phyloP scores from a whole-genome alignment of 1,284 basidiomycete genomes.

The Leccinum pachyderme region DNA sequence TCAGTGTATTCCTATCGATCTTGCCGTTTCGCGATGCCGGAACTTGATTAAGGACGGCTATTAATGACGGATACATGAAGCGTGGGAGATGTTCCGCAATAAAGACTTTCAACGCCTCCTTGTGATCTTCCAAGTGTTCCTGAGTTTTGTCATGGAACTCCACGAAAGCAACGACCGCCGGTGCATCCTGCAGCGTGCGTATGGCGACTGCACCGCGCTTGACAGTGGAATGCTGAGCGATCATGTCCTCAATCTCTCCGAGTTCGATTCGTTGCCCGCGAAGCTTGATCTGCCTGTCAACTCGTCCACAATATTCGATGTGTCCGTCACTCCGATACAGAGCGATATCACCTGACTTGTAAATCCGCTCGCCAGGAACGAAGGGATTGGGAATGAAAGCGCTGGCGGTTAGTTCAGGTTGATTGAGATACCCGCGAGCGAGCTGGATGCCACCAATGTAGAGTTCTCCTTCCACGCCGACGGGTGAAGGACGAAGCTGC shows the following conservation, averaged over 20 bases:
- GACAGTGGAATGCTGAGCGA: slow-evolving; percentile 22
- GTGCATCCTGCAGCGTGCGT: slow-evolving; percentile 26
- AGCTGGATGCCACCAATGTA: slow-evolving; percentile 34
- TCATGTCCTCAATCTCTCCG: slow-evolving; percentile 31
- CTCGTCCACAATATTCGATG: slow-evolving; percentile 32
- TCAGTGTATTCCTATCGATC: slow-evolving; percentile 29
- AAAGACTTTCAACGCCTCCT: slow-evolving; percentile 27
- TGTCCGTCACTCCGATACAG: slow-evolving; percentile 27
- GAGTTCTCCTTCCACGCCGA: slow-evolving; percentile 33
- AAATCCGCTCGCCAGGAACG: slow-evolving; percentile 25
- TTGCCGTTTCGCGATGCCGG: slow-evolving; percentile 28
- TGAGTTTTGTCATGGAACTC: slow-evolving; percentile 20
- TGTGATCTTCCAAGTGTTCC: slow-evolving; percentile 20
- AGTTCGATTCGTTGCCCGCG: slow-evolving; percentile 34
- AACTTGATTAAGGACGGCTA: slow-evolving; percentile 23
- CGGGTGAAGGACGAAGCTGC: slow-evolving; percentile 27
- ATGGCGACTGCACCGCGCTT: slow-evolving; percentile 24
- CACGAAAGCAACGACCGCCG: slow-evolving; percentile 31
- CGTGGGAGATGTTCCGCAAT: slow-evolving; percentile 30
- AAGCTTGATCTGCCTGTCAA: slow-evolving; percentile 29
- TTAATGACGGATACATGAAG: slow-evolving; percentile 33
- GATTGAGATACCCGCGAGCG: slow-evolving; percentile 33
- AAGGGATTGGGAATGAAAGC: slow-evolving; percentile 31
- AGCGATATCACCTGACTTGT: slow-evolving; percentile 33
- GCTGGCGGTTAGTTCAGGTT: slow-evolving; percentile 25